Percentiles rank a stretch among this genome's conserved stretches.
phyloP scores from a whole-genome alignment of 2,329 filamentous ascomycete genomes.

The Cadophora gregata region DNA sequence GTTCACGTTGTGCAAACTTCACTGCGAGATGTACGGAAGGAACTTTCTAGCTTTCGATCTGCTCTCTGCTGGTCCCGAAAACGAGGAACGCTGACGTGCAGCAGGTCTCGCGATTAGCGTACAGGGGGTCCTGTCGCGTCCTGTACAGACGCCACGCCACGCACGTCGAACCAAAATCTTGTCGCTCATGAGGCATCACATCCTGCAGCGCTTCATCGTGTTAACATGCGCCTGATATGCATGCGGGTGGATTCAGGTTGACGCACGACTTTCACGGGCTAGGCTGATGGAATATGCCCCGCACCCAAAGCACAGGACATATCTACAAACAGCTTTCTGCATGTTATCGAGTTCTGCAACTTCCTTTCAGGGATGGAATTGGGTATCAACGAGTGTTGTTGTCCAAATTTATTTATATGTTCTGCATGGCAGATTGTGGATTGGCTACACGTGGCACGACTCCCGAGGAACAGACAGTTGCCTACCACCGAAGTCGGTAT shows the following conservation, averaged over 20 bases:
- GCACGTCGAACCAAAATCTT: constrained; percentile 17
- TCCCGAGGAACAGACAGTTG: neutral
- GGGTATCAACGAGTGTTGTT: constrained; percentile 12
- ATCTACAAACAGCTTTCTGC: constrained; percentile 3
- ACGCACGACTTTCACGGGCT: neutral
- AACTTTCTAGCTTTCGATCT: neutral
- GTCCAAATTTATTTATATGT: neutral
- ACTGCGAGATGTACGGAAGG: too few species aligned
- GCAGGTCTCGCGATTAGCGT: neutral
- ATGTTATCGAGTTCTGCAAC: neutral
- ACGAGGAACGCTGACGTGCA: neutral
- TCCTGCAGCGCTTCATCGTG: constrained; percentile 8
- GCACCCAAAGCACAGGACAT: neutral
- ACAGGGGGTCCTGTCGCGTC: constrained; percentile 1
- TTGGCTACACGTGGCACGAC: constrained; percentile 22
- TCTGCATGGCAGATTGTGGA: constrained; percentile 14
- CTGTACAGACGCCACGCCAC: neutral
- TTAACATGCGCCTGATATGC: constrained; percentile 16
- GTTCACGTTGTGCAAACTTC: too few species aligned
- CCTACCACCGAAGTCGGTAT: neutral
- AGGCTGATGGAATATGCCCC: neutral
- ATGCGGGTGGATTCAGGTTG: constrained; percentile 18
- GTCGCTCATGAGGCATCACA: constrained; percentile 22
- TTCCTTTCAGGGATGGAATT: neutral
- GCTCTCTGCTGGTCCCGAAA: neutral